Percentiles rank a stretch among this genome's conserved stretches.
These are phyloP conservation scores for Byssothecium circinans DNA, from an alignment of 2,329 filamentous ascomycete species.

Conservation along the genomic window DNA sequence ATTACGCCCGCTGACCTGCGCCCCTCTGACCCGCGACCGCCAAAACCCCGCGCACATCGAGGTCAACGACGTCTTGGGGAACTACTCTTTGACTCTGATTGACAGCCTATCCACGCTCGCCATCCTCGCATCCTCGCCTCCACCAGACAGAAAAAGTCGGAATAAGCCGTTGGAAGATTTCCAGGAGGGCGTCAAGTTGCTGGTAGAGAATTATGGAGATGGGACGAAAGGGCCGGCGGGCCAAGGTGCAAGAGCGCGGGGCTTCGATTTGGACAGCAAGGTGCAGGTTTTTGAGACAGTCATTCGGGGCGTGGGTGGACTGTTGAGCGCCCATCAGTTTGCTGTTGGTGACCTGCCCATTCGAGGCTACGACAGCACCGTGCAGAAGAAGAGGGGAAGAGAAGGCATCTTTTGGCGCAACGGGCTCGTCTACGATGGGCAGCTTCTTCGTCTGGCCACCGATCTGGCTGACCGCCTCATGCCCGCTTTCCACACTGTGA, in stretches of 20 bases:
- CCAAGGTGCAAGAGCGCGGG: conserved; percentile 70
- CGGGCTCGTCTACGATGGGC: conserved; percentile 82
- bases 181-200: conserved; percentile 72
- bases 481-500: conserved; percentile 88
- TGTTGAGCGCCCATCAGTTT: conserved; percentile 92
- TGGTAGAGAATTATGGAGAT: conserved; percentile 86
- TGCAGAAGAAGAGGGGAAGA: conserved; percentile 35
- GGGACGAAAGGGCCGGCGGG: conserved; percentile 70
- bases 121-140: conserved; percentile 78
- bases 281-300: conserved; percentile 99
- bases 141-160: conserved; percentile 56
- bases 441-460: conserved; percentile 83
- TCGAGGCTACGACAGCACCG: conserved; percentile 63
- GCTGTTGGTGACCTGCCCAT: conserved; percentile 90
- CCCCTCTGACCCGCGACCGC: conserved; percentile 79
- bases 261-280: conserved; percentile 95
- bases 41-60: conserved; percentile 78
- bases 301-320: conserved; percentile 85
- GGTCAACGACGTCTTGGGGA: conserved; percentile 92
- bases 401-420: conserved; percentile 69
- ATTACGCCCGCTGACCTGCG: conserved; percentile 83
- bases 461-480: conserved; percentile 83
- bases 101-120: conserved; percentile 94
- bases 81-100: conserved; percentile 94
- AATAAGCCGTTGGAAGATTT: conserved; percentile 62